Conservation (phyloP, 257 asterid species). For the Lycium ferocissimum region DNA sequence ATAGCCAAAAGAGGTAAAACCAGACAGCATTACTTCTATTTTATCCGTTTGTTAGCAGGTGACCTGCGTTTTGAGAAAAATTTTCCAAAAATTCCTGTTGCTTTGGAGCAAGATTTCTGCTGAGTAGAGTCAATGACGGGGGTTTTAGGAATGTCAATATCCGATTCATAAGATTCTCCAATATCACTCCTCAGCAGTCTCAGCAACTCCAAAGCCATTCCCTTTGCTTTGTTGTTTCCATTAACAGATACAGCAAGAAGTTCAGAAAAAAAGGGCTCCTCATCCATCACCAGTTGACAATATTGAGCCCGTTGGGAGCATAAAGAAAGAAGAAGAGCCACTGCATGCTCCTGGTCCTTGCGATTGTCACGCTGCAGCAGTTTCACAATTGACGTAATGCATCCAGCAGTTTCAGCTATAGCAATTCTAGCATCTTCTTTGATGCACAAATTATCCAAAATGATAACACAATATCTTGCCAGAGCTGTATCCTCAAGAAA, state of each 20-base stretch:
- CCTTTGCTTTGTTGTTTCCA: slow-evolving; percentile 63
- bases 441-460: slow-evolving; percentile 58
- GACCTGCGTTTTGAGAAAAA: slow-evolving; percentile 49
- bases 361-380: slow-evolving; percentile 61
- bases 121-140: slow-evolving; percentile 35
- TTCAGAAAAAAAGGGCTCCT: slow-evolving; percentile 73
- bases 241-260: slow-evolving; percentile 58
- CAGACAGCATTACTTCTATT: slow-evolving; percentile 27
- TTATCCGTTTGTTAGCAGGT: slow-evolving; percentile 39
- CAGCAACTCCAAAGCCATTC: slow-evolving; percentile 72
- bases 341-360: slow-evolving; percentile 76
- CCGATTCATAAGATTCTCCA: slow-evolving; percentile 42
- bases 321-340: slow-evolving; percentile 65
- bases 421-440: slow-evolving; percentile 47
- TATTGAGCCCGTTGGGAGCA: slow-evolving; percentile 59
- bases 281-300: slow-evolving; percentile 68
- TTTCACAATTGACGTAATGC: slow-evolving; percentile 59
- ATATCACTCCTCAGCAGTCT: slow-evolving; percentile 51
- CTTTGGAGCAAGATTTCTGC: slow-evolving; percentile 42
- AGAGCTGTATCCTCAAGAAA: slow-evolving; percentile 47
- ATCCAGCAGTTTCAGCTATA: slow-evolving; percentile 69
- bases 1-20: background rate
- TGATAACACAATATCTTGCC: slow-evolving; percentile 51
- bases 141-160: slow-evolving; percentile 20
- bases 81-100: slow-evolving; percentile 50